Conservation (phyloP, 164 flowering plant species). For the Liriodendron chinense region DNA sequence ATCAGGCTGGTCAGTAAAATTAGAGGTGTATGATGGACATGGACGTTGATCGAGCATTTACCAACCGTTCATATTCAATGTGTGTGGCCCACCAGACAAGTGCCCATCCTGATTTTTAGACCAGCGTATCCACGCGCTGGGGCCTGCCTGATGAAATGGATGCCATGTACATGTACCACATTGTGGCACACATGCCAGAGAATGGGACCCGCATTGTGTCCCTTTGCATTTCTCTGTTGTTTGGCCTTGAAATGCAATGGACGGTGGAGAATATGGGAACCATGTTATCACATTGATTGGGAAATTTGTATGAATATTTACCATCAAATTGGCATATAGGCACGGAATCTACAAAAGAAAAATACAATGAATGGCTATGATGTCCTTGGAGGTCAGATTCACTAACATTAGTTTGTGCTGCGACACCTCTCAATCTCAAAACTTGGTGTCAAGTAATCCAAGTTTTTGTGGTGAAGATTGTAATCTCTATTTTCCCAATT, state of each 20-base stretch:
- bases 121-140: neutral
- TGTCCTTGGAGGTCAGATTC: no score
- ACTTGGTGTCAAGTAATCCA: no score
- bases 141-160: neutral
- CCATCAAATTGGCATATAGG: neutral
- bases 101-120: neutral
- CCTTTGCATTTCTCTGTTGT: neutral
- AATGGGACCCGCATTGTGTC: neutral
- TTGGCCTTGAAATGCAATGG: neutral
- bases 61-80: no score
- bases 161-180: neutral
- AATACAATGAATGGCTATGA: no score
- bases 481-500: no score
- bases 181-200: neutral
- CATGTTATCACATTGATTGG: neutral
- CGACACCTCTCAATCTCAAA: no score
- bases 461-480: no score
- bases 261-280: neutral
- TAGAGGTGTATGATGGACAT: no score
- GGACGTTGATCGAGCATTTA: no score
- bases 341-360: no score
- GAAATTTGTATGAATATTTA: neutral
- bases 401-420: no score
- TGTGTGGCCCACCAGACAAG: no score
- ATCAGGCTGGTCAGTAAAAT: neutral